phyloP scores from a whole-genome alignment of 352 stramenopile genomes.

The Albugo laibachii region DNA sequence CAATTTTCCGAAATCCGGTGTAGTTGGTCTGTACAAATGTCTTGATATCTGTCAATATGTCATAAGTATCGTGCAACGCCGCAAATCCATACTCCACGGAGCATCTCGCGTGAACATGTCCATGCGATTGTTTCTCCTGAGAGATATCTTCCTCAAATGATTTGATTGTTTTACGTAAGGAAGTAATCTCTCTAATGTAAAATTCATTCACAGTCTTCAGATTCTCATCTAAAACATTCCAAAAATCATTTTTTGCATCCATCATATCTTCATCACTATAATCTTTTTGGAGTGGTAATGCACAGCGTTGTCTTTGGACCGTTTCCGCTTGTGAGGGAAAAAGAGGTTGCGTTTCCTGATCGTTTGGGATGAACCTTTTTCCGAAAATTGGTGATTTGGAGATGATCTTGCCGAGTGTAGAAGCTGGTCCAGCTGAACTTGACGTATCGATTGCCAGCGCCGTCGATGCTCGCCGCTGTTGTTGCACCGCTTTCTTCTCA shows the following conservation, averaged over 20 bases:
- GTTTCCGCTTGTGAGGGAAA: neutral
- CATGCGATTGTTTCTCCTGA: conserved; percentile 47
- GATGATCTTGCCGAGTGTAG: neutral
- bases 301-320: neutral
- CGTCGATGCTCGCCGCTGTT: conserved; percentile 20
- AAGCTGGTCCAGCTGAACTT: neutral
- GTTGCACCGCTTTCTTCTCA: conserved; percentile 56
- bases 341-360: neutral
- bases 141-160: conserved; percentile 51
- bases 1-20: conserved; percentile 85
- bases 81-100: conserved; percentile 69
- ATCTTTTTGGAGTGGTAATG: neutral
- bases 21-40: conserved; percentile 84
- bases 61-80: conserved; percentile 75
- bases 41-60: conserved; percentile 76
- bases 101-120: conserved; percentile 48
- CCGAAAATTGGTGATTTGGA: conserved; percentile 1
- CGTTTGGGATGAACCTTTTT: conserved; percentile 1
- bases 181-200: conserved; percentile 46
- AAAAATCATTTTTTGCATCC: conserved; percentile 70
- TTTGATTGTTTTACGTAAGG: conserved; percentile 36
- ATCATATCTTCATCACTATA: conserved; percentile 34
- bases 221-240: conserved; percentile 56
- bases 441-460: conserved; percentile 1
- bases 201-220: conserved; percentile 76